Conservation (phyloP, 345 rosid genomes). For the Ailanthus altissimus region DNA sequence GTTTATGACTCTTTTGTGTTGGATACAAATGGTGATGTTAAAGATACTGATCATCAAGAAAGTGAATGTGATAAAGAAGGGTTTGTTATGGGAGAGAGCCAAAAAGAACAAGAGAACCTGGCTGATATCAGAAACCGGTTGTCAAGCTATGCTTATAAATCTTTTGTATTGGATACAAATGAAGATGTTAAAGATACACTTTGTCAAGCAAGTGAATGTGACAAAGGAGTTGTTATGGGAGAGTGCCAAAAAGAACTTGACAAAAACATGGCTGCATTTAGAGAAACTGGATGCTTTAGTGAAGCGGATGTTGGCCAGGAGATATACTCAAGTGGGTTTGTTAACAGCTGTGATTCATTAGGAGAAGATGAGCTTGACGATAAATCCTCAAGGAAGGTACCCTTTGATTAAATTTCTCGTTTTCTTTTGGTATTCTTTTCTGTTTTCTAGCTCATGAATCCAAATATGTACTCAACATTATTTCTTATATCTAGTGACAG, state of each 20-base stretch:
- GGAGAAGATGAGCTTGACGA: slow-evolving; percentile 18
- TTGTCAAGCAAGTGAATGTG: slow-evolving; percentile 31
- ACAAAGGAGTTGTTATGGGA: slow-evolving; percentile 23
- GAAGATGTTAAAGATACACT: slow-evolving; percentile 36
- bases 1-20: slow-evolving; percentile 55
- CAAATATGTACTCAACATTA: background rate
- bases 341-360: slow-evolving; percentile 1
- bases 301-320: slow-evolving; percentile 9
- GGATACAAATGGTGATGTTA: slow-evolving; percentile 41
- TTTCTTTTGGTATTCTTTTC: background rate
- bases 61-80: slow-evolving; percentile 32
- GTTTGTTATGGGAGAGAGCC: slow-evolving; percentile 10
- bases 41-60: slow-evolving; percentile 28
- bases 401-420: background rate
- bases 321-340: slow-evolving; percentile 13
- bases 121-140: slow-evolving; percentile 57
- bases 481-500: background rate
- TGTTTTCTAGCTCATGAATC: background rate
- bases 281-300: slow-evolving; percentile 4
- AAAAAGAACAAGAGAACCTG: slow-evolving; percentile 6
- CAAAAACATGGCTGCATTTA: slow-evolving; percentile 18
- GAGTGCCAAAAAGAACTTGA: slow-evolving; percentile 12
- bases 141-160: slow-evolving; percentile 63
- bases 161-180: slow-evolving; percentile 45
- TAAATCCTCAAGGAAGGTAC: slow-evolving; percentile 19